Evolutionary conservation across 306 rosid genomes (phyloP), one percentile per base, ranked within the genome.

Genomic region (Corylus americana): DNA sequence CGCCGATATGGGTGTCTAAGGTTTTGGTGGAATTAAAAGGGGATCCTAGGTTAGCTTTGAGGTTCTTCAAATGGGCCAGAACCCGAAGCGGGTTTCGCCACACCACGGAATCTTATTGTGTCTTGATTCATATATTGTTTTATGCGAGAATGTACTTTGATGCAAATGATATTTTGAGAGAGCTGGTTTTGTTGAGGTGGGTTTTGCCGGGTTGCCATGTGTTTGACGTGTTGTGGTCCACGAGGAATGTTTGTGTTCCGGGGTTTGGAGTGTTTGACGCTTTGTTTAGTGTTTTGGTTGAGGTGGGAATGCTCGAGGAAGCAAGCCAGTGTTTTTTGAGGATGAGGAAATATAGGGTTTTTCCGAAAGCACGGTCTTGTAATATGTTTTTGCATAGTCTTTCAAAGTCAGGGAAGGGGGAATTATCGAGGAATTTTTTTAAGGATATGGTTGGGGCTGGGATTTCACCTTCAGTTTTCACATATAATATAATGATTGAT

Each of bases 251-350:
- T 54, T 85, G 96, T 83, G 72, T 54, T 45, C 79, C 82, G 0
- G 91, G 98, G 8, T 82, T 84, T 27, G 97, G 97, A 44, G 98
- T 91, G 50, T 93, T 93, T 78, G 98, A 95, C 84, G 80, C 90
- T 31, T 88, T 95, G 77, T 93, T 95, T 90, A 88, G 99, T 83
- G 97, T 91, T 68, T 81, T 95, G 20, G 89, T 89, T n/a, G 98
- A 86, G 86, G 71, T 91, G 70, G 93, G 87, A 76, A 84, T 93
- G 96, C 87, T 91, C 42, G 98, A 88, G 74, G 88, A 93, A 88
- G 98, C 98, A 47, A 84, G 80, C 64, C 82, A 86, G 78, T 90
- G 91, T 72, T 92, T 92, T 82, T 75, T 77, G 80, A 92, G 83
- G 88, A 92, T 91, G 98, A 87, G 78, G 51, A 86, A 78, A 84